Percentiles rank a stretch among this genome's conserved stretches.
Evolutionary conservation across 176 grass and related monocot species (phyloP).

Genomic region (Aegilops bicornis): DNA sequence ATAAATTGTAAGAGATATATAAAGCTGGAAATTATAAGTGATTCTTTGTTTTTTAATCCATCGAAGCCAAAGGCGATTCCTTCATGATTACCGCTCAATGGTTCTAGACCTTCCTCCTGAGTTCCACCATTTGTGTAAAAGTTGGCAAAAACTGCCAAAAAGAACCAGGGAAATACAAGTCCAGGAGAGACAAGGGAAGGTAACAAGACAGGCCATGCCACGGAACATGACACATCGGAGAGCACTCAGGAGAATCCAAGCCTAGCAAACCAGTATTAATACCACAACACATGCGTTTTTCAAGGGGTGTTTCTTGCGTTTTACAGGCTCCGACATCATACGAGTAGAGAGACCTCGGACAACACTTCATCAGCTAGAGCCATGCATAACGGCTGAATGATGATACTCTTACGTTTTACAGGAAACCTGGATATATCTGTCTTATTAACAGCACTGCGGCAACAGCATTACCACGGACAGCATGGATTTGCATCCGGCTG

Average conservation of each 20-base stretch:
- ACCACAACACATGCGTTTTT: slow-evolving; percentile 41
- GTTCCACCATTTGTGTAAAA: neutral
- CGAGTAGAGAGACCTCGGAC: neutral
- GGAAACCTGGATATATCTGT: slow-evolving; percentile 39
- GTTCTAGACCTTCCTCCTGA: neutral
- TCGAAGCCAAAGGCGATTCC: neutral
- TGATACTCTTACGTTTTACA: slow-evolving; percentile 34
- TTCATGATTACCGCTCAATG: neutral
- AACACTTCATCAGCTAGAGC: slow-evolving; percentile 36
- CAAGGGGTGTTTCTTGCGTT: slow-evolving; percentile 27
- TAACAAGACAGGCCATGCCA: neutral
- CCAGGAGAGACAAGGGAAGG: neutral
- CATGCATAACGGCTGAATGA: slow-evolving; percentile 29
- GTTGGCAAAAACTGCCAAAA: neutral
- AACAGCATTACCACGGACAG: slow-evolving; percentile 8
- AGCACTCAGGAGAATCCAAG: neutral
- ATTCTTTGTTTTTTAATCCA: neutral
- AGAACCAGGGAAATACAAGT: neutral
- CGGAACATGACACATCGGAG: neutral
- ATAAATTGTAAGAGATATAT: neutral
- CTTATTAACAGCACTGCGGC: slow-evolving; percentile 45
- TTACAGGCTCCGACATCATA: slow-evolving; percentile 37
- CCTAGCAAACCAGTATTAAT: slow-evolving; percentile 27
- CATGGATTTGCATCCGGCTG: slow-evolving; percentile 26
- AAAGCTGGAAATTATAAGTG: neutral